Conservation (phyloP, 768 basidiomycete species). For the Russula abietina region DNA sequence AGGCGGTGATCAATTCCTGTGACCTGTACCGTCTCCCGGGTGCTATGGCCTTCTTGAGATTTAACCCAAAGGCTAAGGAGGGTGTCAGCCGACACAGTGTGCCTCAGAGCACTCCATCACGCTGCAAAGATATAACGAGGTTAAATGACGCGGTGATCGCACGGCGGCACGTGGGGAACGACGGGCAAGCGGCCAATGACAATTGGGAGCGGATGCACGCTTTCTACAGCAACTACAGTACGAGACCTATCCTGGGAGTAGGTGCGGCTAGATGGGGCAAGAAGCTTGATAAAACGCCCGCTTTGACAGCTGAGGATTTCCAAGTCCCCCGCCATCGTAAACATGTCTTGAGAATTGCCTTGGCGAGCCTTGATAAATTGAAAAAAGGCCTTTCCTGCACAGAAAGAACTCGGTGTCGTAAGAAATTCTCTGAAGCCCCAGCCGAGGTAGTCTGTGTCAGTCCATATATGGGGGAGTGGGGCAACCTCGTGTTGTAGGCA, state of each 20-base stretch:
- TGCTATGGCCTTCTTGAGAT: not conserved
- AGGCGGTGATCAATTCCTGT: not conserved
- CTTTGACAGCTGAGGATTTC: not conserved
- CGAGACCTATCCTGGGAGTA: not conserved
- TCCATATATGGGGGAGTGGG: not conserved
- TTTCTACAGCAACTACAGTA: not conserved
- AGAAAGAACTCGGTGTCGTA: not conserved
- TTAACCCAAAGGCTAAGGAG: not conserved
- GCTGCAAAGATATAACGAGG: not conserved
- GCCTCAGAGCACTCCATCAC: conserved; percentile 1
- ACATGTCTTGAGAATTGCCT: too few species aligned
- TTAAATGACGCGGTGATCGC: not conserved
- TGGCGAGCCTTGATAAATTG: not conserved
- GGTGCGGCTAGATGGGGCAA: conserved; percentile 19
- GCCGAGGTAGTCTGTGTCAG: too few species aligned
- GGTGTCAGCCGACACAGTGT: not conserved
- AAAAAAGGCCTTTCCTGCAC: not conserved
- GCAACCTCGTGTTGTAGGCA: not conserved
- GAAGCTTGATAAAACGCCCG: not conserved
- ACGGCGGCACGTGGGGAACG: not conserved
- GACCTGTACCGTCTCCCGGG: not conserved
- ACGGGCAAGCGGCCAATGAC: not conserved
- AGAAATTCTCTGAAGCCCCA: not conserved
- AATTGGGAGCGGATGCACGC: not conserved
- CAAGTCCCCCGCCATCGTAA: not conserved